A percentile compares a stretch with the other conserved stretches of the same genome.
These are phyloP conservation scores for Colletotrichum liriopes DNA, from an alignment of 2,329 filamentous ascomycete genomes.

Conservation along the genomic window DNA sequence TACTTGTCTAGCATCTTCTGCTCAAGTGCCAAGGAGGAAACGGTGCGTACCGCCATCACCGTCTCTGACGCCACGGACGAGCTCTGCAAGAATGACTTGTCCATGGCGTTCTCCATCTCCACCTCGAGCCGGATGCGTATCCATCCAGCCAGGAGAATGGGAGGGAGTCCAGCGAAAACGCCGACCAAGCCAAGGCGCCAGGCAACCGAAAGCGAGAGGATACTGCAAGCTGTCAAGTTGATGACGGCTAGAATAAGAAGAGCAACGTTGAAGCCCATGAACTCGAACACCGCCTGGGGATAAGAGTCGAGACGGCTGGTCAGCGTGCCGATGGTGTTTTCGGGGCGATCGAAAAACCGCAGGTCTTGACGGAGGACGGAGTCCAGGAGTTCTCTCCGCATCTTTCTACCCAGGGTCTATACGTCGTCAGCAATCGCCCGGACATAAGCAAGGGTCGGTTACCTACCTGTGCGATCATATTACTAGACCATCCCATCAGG, in stretches of 20 bases:
- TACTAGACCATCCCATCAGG: conserved; percentile 43
- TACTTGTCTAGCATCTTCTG: conserved; percentile 49
- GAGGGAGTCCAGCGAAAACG: conserved; percentile 59
- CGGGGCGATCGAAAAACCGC: conserved; percentile 54
- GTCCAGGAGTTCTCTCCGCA: conserved; percentile 8
- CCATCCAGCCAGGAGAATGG: conserved; percentile 58
- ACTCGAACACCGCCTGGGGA: conserved; percentile 60
- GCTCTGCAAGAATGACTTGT: conserved; percentile 53
- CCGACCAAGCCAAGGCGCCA: conserved; percentile 64
- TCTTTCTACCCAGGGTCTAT: conserved; percentile 29
- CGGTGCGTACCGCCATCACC: conserved; percentile 61
- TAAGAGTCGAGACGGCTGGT: conserved; percentile 50
- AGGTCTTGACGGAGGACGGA: conserved; percentile 58
- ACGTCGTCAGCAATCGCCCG: conserved; percentile 45
- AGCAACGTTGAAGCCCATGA: conserved; percentile 60
- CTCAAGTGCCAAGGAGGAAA: conserved; percentile 59
- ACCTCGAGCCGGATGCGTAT: conserved; percentile 60
- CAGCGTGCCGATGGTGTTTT: conserved; percentile 54
- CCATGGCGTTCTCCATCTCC: conserved; percentile 51
- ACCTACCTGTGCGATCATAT: not conserved
- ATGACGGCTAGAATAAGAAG: conserved; percentile 54
- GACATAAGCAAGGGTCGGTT: conserved; percentile 43
- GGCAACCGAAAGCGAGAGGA: conserved; percentile 57
- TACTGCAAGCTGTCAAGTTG: conserved; percentile 56
- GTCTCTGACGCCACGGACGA: conserved; percentile 63